A percentile compares a stretch with the other conserved stretches of the same genome.
phyloP scores from a whole-genome alignment of 495 filamentous ascomycete species.

The Alectoria sarmentosa region DNA sequence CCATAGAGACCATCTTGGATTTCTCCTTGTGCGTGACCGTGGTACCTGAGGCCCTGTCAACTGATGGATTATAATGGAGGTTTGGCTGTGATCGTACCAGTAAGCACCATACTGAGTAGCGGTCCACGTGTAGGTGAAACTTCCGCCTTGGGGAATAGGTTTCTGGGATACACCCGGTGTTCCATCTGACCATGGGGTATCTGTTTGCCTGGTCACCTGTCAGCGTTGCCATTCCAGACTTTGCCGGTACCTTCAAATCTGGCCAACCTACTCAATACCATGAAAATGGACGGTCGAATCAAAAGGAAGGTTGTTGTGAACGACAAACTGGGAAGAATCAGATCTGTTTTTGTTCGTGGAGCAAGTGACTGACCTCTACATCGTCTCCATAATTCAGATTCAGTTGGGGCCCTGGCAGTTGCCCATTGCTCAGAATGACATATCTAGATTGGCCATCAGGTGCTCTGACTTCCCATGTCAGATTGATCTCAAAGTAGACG shows the following conservation, averaged over 20 bases:
- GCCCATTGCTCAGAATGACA: conserved; percentile 54
- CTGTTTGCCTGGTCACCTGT: conserved; percentile 30
- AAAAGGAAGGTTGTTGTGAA: conserved; percentile 49
- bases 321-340: conserved; percentile 29
- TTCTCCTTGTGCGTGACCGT: conserved; percentile 42
- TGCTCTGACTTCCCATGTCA: conserved; percentile 31
- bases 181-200: conserved; percentile 44
- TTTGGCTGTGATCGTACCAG: conserved; percentile 28
- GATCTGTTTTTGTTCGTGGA: not conserved
- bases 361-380: conserved; percentile 41
- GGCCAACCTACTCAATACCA: conserved; percentile 30
- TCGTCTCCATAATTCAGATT: conserved; percentile 54
- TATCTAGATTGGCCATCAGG: conserved; percentile 36
- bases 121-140: conserved; percentile 41
- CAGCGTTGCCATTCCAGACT: not conserved
- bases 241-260: no score
- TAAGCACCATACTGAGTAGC: conserved; percentile 46
- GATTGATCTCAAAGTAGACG: conserved; percentile 17
- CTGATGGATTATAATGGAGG: conserved; percentile 1
- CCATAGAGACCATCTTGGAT: conserved; percentile 50
- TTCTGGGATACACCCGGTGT: conserved; percentile 43
- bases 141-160: conserved; percentile 38
- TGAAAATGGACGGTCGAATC: conserved; percentile 49
- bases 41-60: conserved; percentile 39
- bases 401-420: conserved; percentile 52